Conservation (phyloP, 169 alveolate species). For the Babesia gibsoni region DNA sequence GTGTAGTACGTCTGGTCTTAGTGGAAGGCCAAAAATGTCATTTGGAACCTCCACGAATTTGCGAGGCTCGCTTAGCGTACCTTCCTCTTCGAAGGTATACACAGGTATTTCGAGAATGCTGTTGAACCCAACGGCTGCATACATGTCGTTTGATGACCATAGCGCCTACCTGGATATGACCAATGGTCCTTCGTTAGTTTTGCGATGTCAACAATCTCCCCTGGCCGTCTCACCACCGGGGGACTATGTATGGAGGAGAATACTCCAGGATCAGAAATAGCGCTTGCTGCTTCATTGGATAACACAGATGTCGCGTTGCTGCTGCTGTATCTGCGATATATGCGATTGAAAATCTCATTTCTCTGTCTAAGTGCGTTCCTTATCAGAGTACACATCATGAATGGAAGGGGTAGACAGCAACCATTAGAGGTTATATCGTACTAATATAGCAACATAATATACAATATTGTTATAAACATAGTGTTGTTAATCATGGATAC, state of each 20-base stretch:
- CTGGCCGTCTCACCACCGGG: conserved; percentile 78
- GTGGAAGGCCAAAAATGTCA: conserved; percentile 79
- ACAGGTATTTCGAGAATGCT: conserved; percentile 78
- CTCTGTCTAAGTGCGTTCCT: neutral
- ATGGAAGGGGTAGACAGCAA: no score
- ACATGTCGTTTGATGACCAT: neutral
- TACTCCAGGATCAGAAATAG: neutral
- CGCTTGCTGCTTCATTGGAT: neutral
- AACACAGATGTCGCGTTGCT: neutral
- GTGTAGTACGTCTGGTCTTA: conserved; percentile 80
- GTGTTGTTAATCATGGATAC: no score
- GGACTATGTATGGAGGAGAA: conserved; percentile 73
- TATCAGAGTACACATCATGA: neutral
- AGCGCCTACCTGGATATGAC: conserved; percentile 73
- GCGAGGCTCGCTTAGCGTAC: conserved; percentile 6
- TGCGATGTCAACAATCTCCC: conserved; percentile 73
- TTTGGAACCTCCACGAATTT: conserved; percentile 72
- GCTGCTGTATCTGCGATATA: neutral
- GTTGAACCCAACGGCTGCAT: conserved; percentile 81
- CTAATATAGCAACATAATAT: no score
- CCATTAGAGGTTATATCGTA: no score
- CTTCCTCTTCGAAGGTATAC: conserved; percentile 64
- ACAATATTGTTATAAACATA: no score
- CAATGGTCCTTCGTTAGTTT: conserved; percentile 74
- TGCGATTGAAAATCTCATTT: neutral